phyloP scores from a whole-genome alignment of 352 stramenopile species.

The Pythium rhizo-oryzae region DNA sequence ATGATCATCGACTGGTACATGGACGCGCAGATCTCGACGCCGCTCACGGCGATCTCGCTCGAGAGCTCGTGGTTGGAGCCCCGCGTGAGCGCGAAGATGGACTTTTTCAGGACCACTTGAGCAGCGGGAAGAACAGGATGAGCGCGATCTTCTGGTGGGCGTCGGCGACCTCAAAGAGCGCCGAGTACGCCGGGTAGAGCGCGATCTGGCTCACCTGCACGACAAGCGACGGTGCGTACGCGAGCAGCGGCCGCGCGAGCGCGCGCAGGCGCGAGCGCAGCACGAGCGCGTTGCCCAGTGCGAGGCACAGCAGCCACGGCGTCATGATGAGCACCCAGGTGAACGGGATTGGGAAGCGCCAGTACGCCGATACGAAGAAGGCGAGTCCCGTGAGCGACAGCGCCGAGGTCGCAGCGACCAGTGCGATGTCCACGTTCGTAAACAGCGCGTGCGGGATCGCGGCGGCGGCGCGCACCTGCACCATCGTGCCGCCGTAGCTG shows the following conservation, averaged over 20 bases:
- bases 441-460: background rate
- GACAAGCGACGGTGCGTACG: background rate
- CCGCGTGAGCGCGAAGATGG: background rate
- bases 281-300: background rate
- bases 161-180: background rate
- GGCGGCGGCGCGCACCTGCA: background rate
- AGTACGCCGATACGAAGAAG: background rate
- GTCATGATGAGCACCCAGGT: too few species aligned
- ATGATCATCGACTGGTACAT: conserved; percentile 4
- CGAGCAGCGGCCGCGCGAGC: background rate
- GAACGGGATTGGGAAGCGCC: conserved; percentile 1
- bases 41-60: background rate
- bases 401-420: background rate
- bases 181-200: conserved; percentile 5
- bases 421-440: background rate
- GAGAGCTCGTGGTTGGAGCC: background rate
- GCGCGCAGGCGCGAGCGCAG: background rate
- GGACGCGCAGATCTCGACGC: conserved; percentile 5
- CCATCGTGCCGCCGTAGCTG: background rate
- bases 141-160: background rate
- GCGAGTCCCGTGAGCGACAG: background rate
- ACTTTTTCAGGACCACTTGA: conserved; percentile 1
- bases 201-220: background rate
- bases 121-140: background rate
- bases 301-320: background rate